These are phyloP conservation scores for Quercus ilex DNA, from an alignment of 306 rosid species.

Conservation along the genomic window DNA sequence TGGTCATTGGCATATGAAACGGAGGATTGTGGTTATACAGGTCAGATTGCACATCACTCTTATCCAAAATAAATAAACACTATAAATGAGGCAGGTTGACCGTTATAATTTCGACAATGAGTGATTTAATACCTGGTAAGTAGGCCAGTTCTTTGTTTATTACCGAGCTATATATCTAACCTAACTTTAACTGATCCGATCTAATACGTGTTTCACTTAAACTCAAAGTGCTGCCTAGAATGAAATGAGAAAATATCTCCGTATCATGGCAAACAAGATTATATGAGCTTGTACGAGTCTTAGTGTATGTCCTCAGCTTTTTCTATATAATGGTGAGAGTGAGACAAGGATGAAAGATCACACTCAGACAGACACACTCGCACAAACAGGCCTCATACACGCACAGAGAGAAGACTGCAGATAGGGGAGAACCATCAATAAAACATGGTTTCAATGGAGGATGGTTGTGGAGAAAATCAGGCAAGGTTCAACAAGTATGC, in stretches of 20 bases:
- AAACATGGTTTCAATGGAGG: conserved; percentile 10
- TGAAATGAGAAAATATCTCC: not conserved
- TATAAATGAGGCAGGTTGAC: not conserved
- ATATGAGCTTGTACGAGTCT: not conserved
- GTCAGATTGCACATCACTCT: not conserved
- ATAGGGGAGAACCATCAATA: not conserved
- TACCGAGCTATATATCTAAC: too few species aligned
- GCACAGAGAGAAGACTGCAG: not conserved
- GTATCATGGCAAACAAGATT: not conserved
- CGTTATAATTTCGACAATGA: not conserved
- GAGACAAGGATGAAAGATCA: not conserved
- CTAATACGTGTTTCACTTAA: not conserved
- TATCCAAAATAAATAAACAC: not conserved
- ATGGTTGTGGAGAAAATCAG: not conserved
- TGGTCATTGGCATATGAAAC: not conserved
- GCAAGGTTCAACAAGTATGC: conserved; percentile 50
- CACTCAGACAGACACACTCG: not conserved
- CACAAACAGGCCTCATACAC: not conserved
- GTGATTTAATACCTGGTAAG: not conserved
- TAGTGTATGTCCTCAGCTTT: not conserved
- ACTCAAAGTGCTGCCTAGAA: not conserved
- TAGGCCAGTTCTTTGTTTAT: not conserved
- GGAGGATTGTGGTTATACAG: not conserved
- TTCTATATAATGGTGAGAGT: not conserved
- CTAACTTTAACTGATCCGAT: not conserved